A percentile compares a stretch with the other conserved stretches of the same genome.
Evolutionary conservation across 768 basidiomycete genomes (phyloP).

Genomic region (Lepiota subincarnata): DNA sequence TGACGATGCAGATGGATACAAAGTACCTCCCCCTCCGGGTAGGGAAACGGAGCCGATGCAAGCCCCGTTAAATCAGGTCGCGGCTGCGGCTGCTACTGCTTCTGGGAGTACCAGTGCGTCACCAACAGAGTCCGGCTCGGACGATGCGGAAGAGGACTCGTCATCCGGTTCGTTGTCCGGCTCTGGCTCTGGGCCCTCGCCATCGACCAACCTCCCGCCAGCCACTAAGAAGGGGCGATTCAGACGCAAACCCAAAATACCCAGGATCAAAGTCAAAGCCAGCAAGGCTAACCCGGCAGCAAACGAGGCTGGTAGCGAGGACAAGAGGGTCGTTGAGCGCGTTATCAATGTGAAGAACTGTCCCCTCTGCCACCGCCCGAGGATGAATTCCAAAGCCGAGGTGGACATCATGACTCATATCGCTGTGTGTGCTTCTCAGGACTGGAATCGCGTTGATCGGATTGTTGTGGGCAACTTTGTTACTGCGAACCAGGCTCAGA

Average conservation of each 20-base stretch:
- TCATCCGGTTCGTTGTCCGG: neutral
- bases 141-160: conserved; percentile 17
- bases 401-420: conserved; percentile 95
- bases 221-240: conserved; percentile 16
- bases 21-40: conserved; percentile 12
- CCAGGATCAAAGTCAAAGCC: conserved; percentile 11
- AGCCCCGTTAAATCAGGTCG: conserved; percentile 34
- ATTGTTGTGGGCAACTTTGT: conserved; percentile 95
- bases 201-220: conserved; percentile 6
- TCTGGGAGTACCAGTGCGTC: conserved; percentile 11
- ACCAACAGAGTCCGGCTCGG: conserved; percentile 14
- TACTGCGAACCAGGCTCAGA: conserved; percentile 89
- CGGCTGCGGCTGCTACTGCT: conserved; percentile 14
- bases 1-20: conserved; percentile 14
- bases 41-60: conserved; percentile 43
- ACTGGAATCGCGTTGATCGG: conserved; percentile 85
- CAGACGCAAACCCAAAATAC: conserved; percentile 17
- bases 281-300: neutral
- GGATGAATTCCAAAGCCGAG: conserved; percentile 83
- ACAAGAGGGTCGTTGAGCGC: conserved; percentile 56
- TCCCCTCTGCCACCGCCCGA: conserved; percentile 87
- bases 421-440: conserved; percentile 92
- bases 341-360: conserved; percentile 96
- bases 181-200: neutral
- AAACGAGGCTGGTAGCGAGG: conserved; percentile 13